Base-by-base conservation (phyloP, 1,284 basidiomycete genomes). In the Pseudozyma tsukubaensis region DNA sequence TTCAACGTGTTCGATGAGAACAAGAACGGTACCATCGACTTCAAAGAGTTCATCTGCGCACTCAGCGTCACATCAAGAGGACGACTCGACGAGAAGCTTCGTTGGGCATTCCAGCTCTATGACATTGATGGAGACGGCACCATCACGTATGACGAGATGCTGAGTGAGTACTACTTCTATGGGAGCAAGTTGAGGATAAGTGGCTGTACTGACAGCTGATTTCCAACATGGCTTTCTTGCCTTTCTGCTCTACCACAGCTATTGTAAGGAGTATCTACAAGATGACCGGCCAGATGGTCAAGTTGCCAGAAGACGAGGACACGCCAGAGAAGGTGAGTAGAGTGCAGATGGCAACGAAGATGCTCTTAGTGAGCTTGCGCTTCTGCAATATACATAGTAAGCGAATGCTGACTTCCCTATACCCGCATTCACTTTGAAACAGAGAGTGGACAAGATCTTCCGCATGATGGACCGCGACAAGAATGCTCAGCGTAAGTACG, bases 41-140 rank as follows among this genome's bases (percentile, higher is more conserved):
- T 83, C 64, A 82, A 79, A 85, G 97, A 99, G 88, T 99, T 99
- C 87, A 99, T 99, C 83, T 96, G 94, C 82, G 97, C 97, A 0
- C 90, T 99, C 69, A 93, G 91, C 83, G 91, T 99, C 72, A 99
- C 97, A 2, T 94, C 92, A 70, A 90, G 97, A 63, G 97, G 97
- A 5, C 88, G 92, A 69, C 86, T 99, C 59, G 97, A 99, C 84
- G 97, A 99, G 88, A 99, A 99, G 87, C 91, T 99, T 77, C 94
- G 94, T 87, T 99, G 96, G 97, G 97, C 97, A 10, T 99, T 99
- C 90, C 94, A 99, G 86, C 88, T 99, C 16, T 99, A 99, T 86
- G 97, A 99, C 85, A 98, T 99, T 82, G 94, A 99, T 87, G 93
- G 78, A 16, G 79, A 83, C 35, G 79, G 81, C 19, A 77, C 77